Base-by-base conservation (phyloP, 495 filamentous ascomycete genomes). In the Penicillium egyptiacum region DNA sequence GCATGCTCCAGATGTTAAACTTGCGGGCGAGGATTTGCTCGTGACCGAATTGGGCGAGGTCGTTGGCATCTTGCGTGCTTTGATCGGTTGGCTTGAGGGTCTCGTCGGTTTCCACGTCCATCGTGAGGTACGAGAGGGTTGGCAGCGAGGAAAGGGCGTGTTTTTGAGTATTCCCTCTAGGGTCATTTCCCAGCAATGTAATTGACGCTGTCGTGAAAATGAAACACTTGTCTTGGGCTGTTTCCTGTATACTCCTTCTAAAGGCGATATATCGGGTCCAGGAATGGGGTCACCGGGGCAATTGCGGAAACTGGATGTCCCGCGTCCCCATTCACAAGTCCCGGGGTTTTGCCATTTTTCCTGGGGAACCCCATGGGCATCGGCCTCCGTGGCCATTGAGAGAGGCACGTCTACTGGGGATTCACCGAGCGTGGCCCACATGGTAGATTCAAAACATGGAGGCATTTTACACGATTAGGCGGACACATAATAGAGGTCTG, bases 11-110 rank as follows among this genome's bases (percentile, higher is more conserved):
- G n/a, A 79, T 59, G 37, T 73, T 72, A 62, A 79, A 81, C 51
- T 77, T 81, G 45, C 79, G 72, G 2, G 61, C 62, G 20, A 82
- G 67, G 22, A 60, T 71, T 63, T 82, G 79, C 63, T 73, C 73
- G 40, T 82, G 79, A 41, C 79, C 79, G 53, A 82, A 63, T 7
- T 69, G 74, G 1, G 77, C 79, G 54, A 82, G 70, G 45, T 81
- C 79, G 56, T 67, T 62, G 19, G 78, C 79, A 72, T 81, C 79
- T 48, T 72, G 71, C 45, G 70, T 66, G 44, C 62, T 65, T 59
- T 73, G 65, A 40, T 73, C 73, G 57, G 52, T 61, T 44, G 70
- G 71, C 60, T 75, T 75, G 50, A 68, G 25, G 1, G 59, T 51
- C 19, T 56, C 44, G n/a, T 73, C 65, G 26, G 48, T 51, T 65